A percentile compares a stretch with the other conserved stretches of the same genome.
These are phyloP conservation scores for Podaxis sp. DNA, from an alignment of 768 basidiomycete species.

Conservation along the genomic window DNA sequence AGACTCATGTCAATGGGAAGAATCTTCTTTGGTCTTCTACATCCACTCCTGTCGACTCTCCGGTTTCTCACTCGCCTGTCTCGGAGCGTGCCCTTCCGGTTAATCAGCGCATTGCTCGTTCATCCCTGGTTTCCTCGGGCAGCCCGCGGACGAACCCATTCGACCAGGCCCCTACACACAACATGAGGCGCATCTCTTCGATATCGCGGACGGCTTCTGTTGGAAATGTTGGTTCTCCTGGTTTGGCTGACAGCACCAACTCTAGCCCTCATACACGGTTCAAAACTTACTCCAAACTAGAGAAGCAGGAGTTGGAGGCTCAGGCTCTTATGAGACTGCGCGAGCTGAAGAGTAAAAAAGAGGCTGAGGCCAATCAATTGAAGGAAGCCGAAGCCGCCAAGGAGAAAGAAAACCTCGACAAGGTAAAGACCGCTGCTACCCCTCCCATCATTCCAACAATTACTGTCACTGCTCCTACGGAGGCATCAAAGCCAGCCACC, in stretches of 20 bases:
- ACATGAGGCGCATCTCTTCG: slow-evolving; percentile 37
- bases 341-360: slow-evolving; percentile 43
- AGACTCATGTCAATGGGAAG: slow-evolving; percentile 46
- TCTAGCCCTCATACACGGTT: slow-evolving; percentile 28
- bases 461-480: slow-evolving; percentile 26
- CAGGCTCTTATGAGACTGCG: slow-evolving; percentile 74
- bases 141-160: slow-evolving; percentile 55
- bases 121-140: slow-evolving; percentile 44
- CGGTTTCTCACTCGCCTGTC: slow-evolving; percentile 32
- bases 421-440: slow-evolving; percentile 16
- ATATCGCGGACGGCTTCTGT: slow-evolving; percentile 37
- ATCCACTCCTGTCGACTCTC: slow-evolving; percentile 36
- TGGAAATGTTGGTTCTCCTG: slow-evolving; percentile 23
- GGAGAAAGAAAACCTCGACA: slow-evolving; percentile 30
- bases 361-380: slow-evolving; percentile 42
- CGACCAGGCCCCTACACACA: slow-evolving; percentile 27
- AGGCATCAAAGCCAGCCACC: slow-evolving; percentile 3
- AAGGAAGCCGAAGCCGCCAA: slow-evolving; percentile 36
- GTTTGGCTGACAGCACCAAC: slow-evolving; percentile 59
- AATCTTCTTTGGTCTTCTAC: slow-evolving; percentile 70
- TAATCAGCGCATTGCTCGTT: slow-evolving; percentile 28
- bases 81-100: slow-evolving; percentile 11
- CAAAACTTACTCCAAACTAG: slow-evolving; percentile 63
- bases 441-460: slow-evolving; percentile 17
- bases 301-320: slow-evolving; percentile 84